These are phyloP conservation scores for Euphorbia schlechtendalii DNA, from an alignment of 441 rosid genomes.

Conservation along the genomic window DNA sequence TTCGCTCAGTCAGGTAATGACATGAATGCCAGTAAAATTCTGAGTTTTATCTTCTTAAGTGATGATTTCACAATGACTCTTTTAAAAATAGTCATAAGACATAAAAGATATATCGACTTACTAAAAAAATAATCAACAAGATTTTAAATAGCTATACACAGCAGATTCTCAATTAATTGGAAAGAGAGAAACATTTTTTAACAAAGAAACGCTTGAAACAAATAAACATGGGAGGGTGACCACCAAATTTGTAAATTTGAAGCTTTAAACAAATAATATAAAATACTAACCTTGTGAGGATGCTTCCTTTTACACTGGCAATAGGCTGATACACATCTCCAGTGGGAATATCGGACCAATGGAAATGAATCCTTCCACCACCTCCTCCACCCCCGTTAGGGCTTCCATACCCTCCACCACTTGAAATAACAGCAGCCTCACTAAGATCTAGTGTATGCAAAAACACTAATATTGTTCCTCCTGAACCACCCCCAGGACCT, in stretches of 20 bases:
- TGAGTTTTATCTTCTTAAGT: neutral
- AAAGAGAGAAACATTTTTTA: neutral
- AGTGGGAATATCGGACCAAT: constrained; percentile 95
- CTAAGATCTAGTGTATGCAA: constrained; percentile 54
- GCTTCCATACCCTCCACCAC: constrained; percentile 87
- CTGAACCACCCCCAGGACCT: constrained; percentile 97
- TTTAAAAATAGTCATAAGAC: neutral
- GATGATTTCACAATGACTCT: neutral
- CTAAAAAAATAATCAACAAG: constrained; percentile 1
- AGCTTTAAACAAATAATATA: constrained; percentile 8
- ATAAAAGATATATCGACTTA: neutral
- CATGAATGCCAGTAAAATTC: neutral
- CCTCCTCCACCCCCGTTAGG: constrained; percentile 91
- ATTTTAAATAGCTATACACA: neutral
- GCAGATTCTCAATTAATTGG: neutral
- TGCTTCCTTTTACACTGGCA: constrained; percentile 75
- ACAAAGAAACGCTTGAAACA: neutral
- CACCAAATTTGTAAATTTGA: neutral
- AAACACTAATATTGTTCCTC: constrained; percentile 89
- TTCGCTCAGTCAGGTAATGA: neutral
- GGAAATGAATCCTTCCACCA: constrained; percentile 99
- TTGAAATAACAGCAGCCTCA: constrained; percentile 73
- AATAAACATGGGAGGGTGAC: neutral
- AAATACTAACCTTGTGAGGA: constrained; percentile 58
- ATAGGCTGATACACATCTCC: constrained; percentile 99